Evolutionary conservation across 805 yeast genomes (phyloP), one percentile per base, ranked within the genome.

Genomic region (Wickerhamomyces chambardii): DNA sequence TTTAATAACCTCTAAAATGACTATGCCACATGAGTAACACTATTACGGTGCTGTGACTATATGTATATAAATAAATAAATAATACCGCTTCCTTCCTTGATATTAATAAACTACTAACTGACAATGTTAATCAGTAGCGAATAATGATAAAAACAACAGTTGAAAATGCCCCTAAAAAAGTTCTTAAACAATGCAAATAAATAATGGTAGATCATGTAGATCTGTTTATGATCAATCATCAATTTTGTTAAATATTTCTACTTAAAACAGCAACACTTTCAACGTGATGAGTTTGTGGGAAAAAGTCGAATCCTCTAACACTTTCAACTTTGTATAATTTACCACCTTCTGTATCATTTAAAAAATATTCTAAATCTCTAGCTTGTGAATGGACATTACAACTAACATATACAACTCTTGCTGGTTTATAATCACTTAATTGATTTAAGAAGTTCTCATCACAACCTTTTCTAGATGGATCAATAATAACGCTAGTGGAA

Each of bases 371-470:
- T 31, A 92, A 55, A 56, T 92, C 98, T 48, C 97, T 68, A 5
- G 97, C 97, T 59, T 92, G 98, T 15, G 96, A 85, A 61, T 90
- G 97, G 33, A 92, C 98, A 53, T 92, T 92, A 66, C 98, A 92
- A 42, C 95, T 85, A 38, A 92, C 84, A 60, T 92, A 92, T n/a
- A 92, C 94, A 36, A 92, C 76, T 47, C 78, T 78, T 14, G 82
- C 82, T 3, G 98, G 97, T 42, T 73, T 66, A 59, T 84, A 92
- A 16, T 68, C 84, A 16, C 92, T 72, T 38, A 92, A 66, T 61
- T 92, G 98, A 45, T 80, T 76, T 58, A 92, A 66, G 53, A 92
- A 92, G 9, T 76, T 75, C 34, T 78, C 83, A 56, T 89, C 97
- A 58, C 97, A 90, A 2, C 98, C 98, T 58, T 90, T 92, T 56